Conservation (phyloP, 2,329 filamentous ascomycete genomes). For the Helicocarpus griseus region DNA sequence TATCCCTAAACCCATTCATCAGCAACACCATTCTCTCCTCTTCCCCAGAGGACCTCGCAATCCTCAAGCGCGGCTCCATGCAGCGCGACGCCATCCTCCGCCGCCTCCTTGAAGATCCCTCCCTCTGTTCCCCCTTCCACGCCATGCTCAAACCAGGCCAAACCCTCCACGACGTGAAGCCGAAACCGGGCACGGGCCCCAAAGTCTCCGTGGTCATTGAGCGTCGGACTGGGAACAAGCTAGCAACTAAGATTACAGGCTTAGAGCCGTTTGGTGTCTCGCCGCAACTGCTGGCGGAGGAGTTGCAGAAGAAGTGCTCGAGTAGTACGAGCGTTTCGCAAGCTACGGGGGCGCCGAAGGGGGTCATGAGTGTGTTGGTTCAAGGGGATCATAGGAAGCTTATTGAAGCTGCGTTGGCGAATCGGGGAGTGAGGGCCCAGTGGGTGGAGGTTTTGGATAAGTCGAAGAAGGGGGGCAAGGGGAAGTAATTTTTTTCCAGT, state of each 20-base stretch:
- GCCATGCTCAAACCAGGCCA: slow-evolving; percentile 41
- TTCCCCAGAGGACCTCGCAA: slow-evolving; percentile 45
- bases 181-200: slow-evolving; percentile 51
- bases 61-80: slow-evolving; percentile 48
- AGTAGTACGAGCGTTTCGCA: slow-evolving; percentile 57
- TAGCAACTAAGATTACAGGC: slow-evolving; percentile 52
- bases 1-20: slow-evolving; percentile 53
- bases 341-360: slow-evolving; percentile 51
- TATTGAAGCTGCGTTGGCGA: slow-evolving; percentile 49
- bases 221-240: slow-evolving; percentile 57
- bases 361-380: slow-evolving; percentile 57
- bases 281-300: slow-evolving; percentile 52
- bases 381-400: slow-evolving; percentile 57
- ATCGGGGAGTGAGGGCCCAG: slow-evolving; percentile 47
- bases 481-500: neutral
- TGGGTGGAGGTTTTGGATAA: slow-evolving; percentile 60
- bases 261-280: slow-evolving; percentile 54
- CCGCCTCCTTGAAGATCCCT: slow-evolving; percentile 43
- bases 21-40: slow-evolving; percentile 52
- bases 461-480: slow-evolving; percentile 51
- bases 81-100: slow-evolving; percentile 53
- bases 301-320: slow-evolving; percentile 57
- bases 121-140: slow-evolving; percentile 46
- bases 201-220: slow-evolving; percentile 53
- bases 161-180: slow-evolving; percentile 40